phyloP scores from a whole-genome alignment of 306 rosid species.

The barrel medic (Medicago truncatula) region DNA sequence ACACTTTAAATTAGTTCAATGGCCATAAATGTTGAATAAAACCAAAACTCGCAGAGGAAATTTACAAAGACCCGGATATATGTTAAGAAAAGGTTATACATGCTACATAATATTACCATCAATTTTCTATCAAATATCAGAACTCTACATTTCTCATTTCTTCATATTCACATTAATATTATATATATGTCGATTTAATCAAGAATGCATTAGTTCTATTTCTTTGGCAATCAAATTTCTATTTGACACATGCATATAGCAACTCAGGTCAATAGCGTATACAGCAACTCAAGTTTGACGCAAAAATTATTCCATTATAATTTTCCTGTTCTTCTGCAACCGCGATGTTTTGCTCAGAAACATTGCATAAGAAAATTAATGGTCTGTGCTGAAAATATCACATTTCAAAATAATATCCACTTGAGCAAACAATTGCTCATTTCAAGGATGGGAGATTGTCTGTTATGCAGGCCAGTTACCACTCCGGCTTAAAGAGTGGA shows the following conservation, averaged over 20 bases:
- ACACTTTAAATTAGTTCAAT: slow-evolving; percentile 35
- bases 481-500: slow-evolving; percentile 19
- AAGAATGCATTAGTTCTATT: slow-evolving; percentile 26
- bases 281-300: slow-evolving; percentile 4
- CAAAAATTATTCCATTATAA: slow-evolving; percentile 28
- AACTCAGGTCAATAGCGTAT: no score
- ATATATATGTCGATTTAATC: slow-evolving; percentile 1
- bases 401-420: slow-evolving; percentile 25
- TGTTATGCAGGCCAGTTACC: slow-evolving; percentile 15
- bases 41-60: slow-evolving; percentile 24
- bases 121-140: slow-evolving; percentile 11
- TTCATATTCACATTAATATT: background rate
- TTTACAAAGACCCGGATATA: slow-evolving; percentile 5
- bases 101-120: background rate
- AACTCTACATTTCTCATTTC: slow-evolving; percentile 3
- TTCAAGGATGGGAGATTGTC: background rate
- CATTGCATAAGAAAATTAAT: slow-evolving; percentile 28
- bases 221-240: slow-evolving; percentile 33
- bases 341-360: slow-evolving; percentile 10
- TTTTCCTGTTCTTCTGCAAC: slow-evolving; percentile 27
- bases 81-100: slow-evolving; percentile 11
- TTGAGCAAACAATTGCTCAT: slow-evolving; percentile 34
- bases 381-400: background rate
- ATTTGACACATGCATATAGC: slow-evolving; percentile 21
- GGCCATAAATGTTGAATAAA: slow-evolving; percentile 30